Base-by-base conservation (phyloP, 441 rosid genomes). In the Eutrema salsugineum region DNA sequence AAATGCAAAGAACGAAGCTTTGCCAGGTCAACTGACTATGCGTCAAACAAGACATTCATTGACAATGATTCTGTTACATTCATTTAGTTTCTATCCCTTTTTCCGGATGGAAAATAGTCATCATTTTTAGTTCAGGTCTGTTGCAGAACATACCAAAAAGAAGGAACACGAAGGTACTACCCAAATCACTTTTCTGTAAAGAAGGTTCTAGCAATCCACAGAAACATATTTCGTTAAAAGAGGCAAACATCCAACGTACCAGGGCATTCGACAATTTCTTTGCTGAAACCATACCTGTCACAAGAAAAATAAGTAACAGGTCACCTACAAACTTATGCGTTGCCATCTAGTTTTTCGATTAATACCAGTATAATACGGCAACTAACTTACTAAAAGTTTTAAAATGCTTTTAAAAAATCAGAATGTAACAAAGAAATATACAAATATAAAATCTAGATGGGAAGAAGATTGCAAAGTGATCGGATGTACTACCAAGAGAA, bases 221-320 rank as follows among this genome's bases (percentile, higher is more conserved):
- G 7, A 8, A 39, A 54, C 20, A 11, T 3, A 38, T 6, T 47
- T 72, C 9, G 4, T 5, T 49, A 28, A 5, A 56, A 63, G 43
- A 11, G 24, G 8, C 17, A 46, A 74, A 36, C 39, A 59, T 47
- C 61, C 17, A 14, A 66, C 32, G 40, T 83, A 91, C 97, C 97
- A 66, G 97, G 97, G 73, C 88, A 87, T 80, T 94, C 99, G 54
- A 94, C 99, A 68, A 94, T 66, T 66, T 91, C 91, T 81, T 85
- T 84, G 92, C 95, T 94, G 73, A 94, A 94, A 9, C 97, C 97
- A 78, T 91, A 94, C 86, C 97, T 94, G 89, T 78, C 71, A 65
- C 72, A 58, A 15, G 64, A 38, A 11, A 63, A 63, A 47, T 39
- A 63, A 6, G 61, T 70, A 32, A 54, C 30, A 46, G n/a, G 56